These are phyloP conservation scores for Sphaerobolus stellatus DNA, from an alignment of 1,284 basidiomycete species.

Conservation along the genomic window DNA sequence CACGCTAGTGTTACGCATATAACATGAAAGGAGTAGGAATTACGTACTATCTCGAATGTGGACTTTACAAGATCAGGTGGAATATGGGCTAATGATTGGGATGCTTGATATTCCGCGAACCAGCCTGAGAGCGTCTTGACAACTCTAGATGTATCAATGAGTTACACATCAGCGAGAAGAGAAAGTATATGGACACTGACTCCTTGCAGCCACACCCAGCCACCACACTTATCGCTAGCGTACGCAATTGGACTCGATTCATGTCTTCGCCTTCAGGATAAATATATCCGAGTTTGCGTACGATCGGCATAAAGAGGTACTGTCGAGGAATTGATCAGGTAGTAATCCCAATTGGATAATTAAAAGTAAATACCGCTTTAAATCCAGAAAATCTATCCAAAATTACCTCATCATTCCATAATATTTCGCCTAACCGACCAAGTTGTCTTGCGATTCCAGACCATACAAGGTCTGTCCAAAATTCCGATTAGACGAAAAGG, in stretches of 20 bases:
- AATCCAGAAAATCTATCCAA: constrained; percentile 29
- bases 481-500: neutral
- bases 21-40: neutral
- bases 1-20: constrained; percentile 1
- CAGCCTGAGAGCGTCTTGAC: neutral
- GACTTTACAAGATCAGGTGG: neutral
- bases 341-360: neutral
- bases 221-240: constrained; percentile 69
- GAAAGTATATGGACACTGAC: constrained; percentile 28
- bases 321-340: constrained; percentile 46
- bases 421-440: neutral
- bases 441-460: constrained; percentile 7
- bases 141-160: neutral
- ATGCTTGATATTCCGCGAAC: neutral
- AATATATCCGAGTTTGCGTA: constrained; percentile 79
- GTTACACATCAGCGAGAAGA: neutral
- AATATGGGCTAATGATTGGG: constrained; percentile 19
- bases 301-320: constrained; percentile 78
- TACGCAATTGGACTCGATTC: constrained; percentile 75
- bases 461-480: neutral
- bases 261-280: constrained; percentile 68
- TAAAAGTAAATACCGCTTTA: neutral
- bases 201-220: constrained; percentile 61
- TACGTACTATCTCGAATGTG: neutral
- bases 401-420: neutral